Evolutionary conservation across 2,329 filamentous ascomycete genomes (phyloP).

Genomic region (Penicillium expansum): DNA sequence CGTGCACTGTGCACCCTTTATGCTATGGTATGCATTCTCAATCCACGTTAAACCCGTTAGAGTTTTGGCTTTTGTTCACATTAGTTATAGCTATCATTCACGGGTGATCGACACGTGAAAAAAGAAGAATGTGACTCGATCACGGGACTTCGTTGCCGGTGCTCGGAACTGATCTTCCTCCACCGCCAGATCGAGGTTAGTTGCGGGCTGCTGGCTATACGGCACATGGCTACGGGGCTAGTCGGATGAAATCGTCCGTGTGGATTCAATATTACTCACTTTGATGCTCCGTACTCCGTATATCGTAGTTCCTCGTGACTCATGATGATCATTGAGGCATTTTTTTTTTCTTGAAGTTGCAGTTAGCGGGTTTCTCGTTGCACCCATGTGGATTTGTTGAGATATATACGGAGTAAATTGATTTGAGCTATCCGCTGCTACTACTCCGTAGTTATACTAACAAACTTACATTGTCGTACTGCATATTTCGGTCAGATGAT

Average conservation of each 20-base stretch:
- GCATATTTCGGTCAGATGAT: too few relatives aligned
- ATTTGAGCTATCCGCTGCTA: too few relatives aligned
- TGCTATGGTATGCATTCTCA: background rate
- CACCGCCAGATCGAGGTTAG: background rate
- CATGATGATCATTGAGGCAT: background rate
- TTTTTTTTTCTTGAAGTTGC: background rate
- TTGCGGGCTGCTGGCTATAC: background rate
- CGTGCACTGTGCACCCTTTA: background rate
- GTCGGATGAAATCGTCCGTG: background rate
- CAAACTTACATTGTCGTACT: too few relatives aligned
- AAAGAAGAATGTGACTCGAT: background rate
- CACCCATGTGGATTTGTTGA: background rate
- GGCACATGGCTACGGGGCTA: background rate
- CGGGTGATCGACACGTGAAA: constrained; percentile 3
- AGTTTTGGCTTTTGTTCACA: background rate
- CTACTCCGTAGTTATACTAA: too few relatives aligned
- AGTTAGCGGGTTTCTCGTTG: background rate
- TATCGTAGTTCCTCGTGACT: background rate
- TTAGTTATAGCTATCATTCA: background rate
- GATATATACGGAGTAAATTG: too few relatives aligned
- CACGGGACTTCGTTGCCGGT: background rate
- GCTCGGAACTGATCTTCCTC: background rate
- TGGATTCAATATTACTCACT: background rate
- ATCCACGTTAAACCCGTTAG: background rate
- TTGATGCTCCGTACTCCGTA: background rate